Conservation (phyloP, 495 filamentous ascomycete genomes). For the Tuber melanosporum region DNA sequence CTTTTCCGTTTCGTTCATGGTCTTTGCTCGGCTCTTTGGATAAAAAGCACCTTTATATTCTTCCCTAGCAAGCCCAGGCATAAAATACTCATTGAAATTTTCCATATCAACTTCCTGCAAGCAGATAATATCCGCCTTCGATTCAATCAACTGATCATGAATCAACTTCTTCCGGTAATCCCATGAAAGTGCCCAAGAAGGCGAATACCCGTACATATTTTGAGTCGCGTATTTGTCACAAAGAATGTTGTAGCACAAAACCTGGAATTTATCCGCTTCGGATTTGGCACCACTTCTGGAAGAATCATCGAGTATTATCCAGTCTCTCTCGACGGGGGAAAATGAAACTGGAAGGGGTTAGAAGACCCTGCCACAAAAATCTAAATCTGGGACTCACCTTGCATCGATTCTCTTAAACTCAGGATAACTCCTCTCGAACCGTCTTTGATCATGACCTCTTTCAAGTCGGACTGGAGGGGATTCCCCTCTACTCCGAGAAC, state of each 20-base stretch:
- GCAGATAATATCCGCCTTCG: conserved; percentile 82
- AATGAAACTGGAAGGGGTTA: conserved; percentile 51
- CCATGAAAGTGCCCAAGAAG: conserved; percentile 71
- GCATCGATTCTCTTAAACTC: conserved; percentile 71
- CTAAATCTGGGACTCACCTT: conserved; percentile 55
- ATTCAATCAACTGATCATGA: conserved; percentile 64
- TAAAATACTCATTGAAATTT: conserved; percentile 82
- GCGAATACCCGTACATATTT: conserved; percentile 79
- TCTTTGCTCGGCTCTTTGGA: conserved; percentile 76
- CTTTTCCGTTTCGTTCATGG: conserved; percentile 82
- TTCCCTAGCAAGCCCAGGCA: conserved; percentile 67
- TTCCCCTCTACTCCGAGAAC: conserved; percentile 90
- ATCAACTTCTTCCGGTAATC: conserved; percentile 76
- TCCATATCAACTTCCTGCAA: conserved; percentile 88
- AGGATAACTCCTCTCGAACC: conserved; percentile 80
- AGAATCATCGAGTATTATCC: conserved; percentile 59
- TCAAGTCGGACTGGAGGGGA: conserved; percentile 64
- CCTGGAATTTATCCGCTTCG: conserved; percentile 52
- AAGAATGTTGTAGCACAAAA: conserved; percentile 88
- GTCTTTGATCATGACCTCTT: conserved; percentile 70
- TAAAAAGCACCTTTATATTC: conserved; percentile 92
- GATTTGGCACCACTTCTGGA: conserved; percentile 32
- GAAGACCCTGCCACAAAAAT: conserved; percentile 24
- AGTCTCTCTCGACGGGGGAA: conserved; percentile 68
- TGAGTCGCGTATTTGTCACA: conserved; percentile 85